Conservation (phyloP, 176 grass and related monocot genomes). For the Lolium multiflorum region DNA sequence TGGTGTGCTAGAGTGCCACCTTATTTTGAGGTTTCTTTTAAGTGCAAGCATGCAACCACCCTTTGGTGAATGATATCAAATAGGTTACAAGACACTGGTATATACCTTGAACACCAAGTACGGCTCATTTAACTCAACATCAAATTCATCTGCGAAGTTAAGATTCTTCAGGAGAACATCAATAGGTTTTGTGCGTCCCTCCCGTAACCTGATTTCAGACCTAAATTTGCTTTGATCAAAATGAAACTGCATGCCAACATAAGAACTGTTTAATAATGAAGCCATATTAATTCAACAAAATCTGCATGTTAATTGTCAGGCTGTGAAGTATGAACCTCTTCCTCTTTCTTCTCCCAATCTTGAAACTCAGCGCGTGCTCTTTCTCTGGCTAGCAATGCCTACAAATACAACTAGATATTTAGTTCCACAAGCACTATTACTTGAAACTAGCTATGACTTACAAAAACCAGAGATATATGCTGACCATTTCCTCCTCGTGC, state of each 20-base stretch:
- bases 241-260: slow-evolving; percentile 71
- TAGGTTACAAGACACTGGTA: background rate
- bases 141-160: slow-evolving; percentile 78
- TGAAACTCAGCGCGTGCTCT: slow-evolving; percentile 93
- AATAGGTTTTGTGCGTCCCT: slow-evolving; percentile 95
- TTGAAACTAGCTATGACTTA: slow-evolving; percentile 33
- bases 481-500: slow-evolving; percentile 96
- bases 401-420: slow-evolving; percentile 45
- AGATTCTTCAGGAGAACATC: slow-evolving; percentile 97
- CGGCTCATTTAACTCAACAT: slow-evolving; percentile 94
- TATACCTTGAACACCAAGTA: slow-evolving; percentile 96
- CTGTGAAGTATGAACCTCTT: slow-evolving; percentile 72
- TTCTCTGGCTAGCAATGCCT: slow-evolving; percentile 89
- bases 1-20: slow-evolving; percentile 11
- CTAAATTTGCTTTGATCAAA: slow-evolving; percentile 99
- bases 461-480: slow-evolving; percentile 33
- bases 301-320: slow-evolving; percentile 1
- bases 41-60: background rate
- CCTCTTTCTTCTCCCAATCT: slow-evolving; percentile 99
- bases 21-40: slow-evolving; percentile 9
- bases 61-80: slow-evolving; percentile 16
- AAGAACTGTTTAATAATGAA: slow-evolving; percentile 40
- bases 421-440: slow-evolving; percentile 21
- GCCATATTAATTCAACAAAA: slow-evolving; percentile 29
- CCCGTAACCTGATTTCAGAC: slow-evolving; percentile 90